Base-by-base conservation (phyloP, 2,329 filamentous ascomycete species). In the Incumbomyces delicatus region DNA sequence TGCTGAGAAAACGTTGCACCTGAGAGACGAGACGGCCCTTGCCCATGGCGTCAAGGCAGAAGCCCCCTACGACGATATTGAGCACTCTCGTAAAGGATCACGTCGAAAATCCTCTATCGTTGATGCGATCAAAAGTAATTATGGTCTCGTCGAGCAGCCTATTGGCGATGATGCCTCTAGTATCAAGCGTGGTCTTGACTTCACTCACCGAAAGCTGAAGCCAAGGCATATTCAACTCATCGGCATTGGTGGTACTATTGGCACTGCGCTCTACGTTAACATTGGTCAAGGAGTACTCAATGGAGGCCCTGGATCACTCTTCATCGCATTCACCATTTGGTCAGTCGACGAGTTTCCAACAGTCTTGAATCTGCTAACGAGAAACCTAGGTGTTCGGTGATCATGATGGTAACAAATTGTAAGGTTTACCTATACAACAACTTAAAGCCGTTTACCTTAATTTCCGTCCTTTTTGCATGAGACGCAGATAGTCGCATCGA, bases 141-240 rank as follows among this genome's bases (percentile, higher is more conserved):
- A 57, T 37, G 52, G 47, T 4, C 40, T 57, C 14, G 50, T 50
- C 18, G 39, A 51, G 11, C 13, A 22, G 6, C 49, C 46, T 16
- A 16, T 33, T 17, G 29, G n/a, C 11, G 50, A 49, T n/a, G 48
- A 49, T n/a, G 50, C 22, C 12, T 29, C 16, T 7, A 46, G 47
- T 40, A 34, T 51, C 35, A 42, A 39, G 32, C 29, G 37, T 22
- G 47, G 49, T 18, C 45, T 49, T 27, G 54, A 56, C 30, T 44
- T 36, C 13, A 56, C 54, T 11, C 54, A 56, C 35, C 50, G 68
- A 45, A 66, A 63, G 48, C 57, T 71, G 16, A 70, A 69, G 50
- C 62, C 67, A 12, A 58, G 68, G 50, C 68, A 71, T 57, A 66
- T 71, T 34, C 67, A 71, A 51, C 54, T 71, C 48, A 71, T 71